Base-by-base conservation (phyloP, 2,329 filamentous ascomycete species). In the Phialocephala subalpina region DNA sequence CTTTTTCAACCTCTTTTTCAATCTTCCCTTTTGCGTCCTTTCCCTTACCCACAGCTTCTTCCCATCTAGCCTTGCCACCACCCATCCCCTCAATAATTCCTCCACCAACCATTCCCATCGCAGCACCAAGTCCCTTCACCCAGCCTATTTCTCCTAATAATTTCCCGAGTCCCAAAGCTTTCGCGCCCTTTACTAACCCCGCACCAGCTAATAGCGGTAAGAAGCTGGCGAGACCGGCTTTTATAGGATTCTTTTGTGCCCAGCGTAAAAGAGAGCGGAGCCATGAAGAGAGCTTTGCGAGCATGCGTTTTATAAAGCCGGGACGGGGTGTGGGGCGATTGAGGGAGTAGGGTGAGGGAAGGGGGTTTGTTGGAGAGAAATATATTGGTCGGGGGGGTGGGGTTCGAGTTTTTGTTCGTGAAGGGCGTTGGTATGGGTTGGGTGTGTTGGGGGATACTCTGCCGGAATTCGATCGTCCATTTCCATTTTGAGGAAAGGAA, bases 321-420 rank as follows among this genome's bases (percentile, higher is more conserved):
- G 68, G 70, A 7, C 74, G 66, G 1, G 73, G 73, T 16, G 64
- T 57, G 1, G 74, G 74, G 14, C 74, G 71, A 12, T 68, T 67
- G 8, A 64, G 63, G 56, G 63, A 72, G 63, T 73, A 74, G 5
- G 74, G 73, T 16, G 70, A 68, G 2, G 72, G 69, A 3, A 66
- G 61, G 25, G 60, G 62, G 36, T 73, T 74, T 11, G 62, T 61
- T 16, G 72, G 73, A 1, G 70, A 72, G 65, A 65, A 73, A 62
- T 68, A 62, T 42, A 73, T 29, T 7, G 67, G 68, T 61, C 53
- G 59, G 5, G 62, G 59, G 5, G 62, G 68, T n/a, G 38, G 67
- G 60, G n/a, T 52, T 47, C 25, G 38, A 38, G 29, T 22, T 60
- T 29, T 35, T n/a, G 40, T 47, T 53, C 45, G 63, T 16, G 27